A percentile compares a stretch with the other conserved stretches of the same genome.
Conservation (phyloP, 306 rosid genomes). For the Urtica urens region DNA sequence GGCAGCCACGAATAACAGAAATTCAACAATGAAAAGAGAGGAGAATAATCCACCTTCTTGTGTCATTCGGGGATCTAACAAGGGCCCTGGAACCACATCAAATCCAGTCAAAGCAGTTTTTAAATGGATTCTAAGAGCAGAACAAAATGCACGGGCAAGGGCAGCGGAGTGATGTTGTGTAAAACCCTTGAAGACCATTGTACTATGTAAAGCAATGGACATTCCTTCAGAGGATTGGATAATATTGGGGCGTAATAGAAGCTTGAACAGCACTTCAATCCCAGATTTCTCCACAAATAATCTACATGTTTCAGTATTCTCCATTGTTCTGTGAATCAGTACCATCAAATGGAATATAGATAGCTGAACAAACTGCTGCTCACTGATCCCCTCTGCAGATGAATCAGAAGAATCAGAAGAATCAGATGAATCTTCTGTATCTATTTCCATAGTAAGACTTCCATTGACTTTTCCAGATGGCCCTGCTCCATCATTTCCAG, state of each 20-base stretch:
- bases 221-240: constrained; percentile 91
- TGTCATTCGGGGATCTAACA: constrained; percentile 65
- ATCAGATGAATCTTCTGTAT: constrained; percentile 55
- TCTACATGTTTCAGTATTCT: constrained; percentile 88
- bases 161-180: constrained; percentile 87
- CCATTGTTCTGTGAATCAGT: constrained; percentile 87
- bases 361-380: constrained; percentile 59
- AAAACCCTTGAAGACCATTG: constrained; percentile 93
- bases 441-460: constrained; percentile 75
- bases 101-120: constrained; percentile 71
- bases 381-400: constrained; percentile 49
- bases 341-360: constrained; percentile 91
- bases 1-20: constrained; percentile 90
- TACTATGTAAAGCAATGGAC: constrained; percentile 91
- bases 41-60: constrained; percentile 50
- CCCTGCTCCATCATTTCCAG: constrained; percentile 33
- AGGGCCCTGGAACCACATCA: constrained; percentile 41
- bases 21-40: constrained; percentile 78
- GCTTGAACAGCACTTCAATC: constrained; percentile 78
- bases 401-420: constrained; percentile 42
- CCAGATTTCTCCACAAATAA: constrained; percentile 91
- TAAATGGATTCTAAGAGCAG: constrained; percentile 61
- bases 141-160: constrained; percentile 78
- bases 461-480: constrained; percentile 50
- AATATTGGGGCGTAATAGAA: constrained; percentile 57